Evolutionary conservation across 495 filamentous ascomycete genomes (phyloP), one percentile per base, ranked within the genome.

Genomic region (Gamarada debralockiae): DNA sequence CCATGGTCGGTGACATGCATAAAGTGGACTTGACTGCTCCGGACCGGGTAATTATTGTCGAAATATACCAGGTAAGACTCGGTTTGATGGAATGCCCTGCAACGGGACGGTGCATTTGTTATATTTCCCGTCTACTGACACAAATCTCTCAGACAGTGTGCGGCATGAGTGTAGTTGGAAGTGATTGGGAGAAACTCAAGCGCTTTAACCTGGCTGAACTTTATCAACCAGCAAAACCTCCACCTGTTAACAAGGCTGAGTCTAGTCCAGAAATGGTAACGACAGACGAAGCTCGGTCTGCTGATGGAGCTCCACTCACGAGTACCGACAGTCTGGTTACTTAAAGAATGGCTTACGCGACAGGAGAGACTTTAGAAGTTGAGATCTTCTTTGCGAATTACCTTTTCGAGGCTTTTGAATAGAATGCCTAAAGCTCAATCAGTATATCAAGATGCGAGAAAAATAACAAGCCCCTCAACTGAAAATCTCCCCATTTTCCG

Each of bases 31-130:
- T 99, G 18, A 86, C 73, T 25, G 77, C 80, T 22, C 90, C 90
- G 25, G 91, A 97, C 67, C 72, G 87, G 55, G 77, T 93, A 24
- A 90, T 99, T 58, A 69, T 97, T 31, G 84, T 98, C 27, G 89
- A 95, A 59, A 74, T 99, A 18, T 92, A 87, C 66, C 84, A 93
- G 79, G 92, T 95, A 73, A 65, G 80, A 14, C 14, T 29, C 33
- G n/a, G 17, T 15, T 39, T 13, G 14, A 39, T 39, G 6, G 6
- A 15, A 39, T 15, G 5, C 5, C 5, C 13, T 39, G 36, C 29
- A 58, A 31, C 42, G 24, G 46, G 22, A 56, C 44, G 50, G 52
- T 41, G 23, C 52, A 51, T 45, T 49, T 3, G 22, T 3, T 29
- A 34, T 13, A 37, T 8, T 3, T 29, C 18, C 8, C 37, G 48